Evolutionary conservation across 139 green algal species (phyloP).

Genomic region (Pedinophyceae sp.): DNA sequence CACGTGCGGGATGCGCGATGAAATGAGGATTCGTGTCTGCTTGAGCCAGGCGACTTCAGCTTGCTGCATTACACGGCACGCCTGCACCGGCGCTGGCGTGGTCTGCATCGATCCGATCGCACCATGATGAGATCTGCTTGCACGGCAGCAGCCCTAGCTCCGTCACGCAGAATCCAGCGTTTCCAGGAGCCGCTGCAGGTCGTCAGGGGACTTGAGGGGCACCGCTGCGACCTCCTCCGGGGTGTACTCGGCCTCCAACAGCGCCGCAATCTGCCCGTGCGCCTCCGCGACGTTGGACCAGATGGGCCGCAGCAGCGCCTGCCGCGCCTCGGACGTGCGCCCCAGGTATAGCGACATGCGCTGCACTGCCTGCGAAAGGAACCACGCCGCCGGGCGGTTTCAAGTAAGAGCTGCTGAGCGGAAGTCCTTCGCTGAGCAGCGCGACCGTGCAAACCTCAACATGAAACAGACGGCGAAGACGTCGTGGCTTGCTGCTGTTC

Average conservation of each 20-base stretch:
- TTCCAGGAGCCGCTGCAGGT: conserved; percentile 13
- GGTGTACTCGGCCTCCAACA: conserved; percentile 54
- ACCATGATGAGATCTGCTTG: too few species aligned
- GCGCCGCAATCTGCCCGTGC: conserved; percentile 62
- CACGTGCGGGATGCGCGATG: too few species aligned
- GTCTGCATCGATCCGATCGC: too few species aligned
- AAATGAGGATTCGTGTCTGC: too few species aligned
- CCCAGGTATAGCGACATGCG: conserved; percentile 74
- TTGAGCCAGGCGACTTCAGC: too few species aligned
- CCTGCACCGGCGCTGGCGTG: too few species aligned
- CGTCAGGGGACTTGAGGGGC: conserved; percentile 15
- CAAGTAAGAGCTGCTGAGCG: background rate
- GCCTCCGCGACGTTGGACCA: conserved; percentile 86
- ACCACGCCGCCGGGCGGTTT: background rate
- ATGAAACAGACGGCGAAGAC: background rate
- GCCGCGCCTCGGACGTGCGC: conserved; percentile 8
- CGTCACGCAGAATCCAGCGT: too few species aligned
- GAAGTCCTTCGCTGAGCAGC: background rate
- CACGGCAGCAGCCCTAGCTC: too few species aligned
- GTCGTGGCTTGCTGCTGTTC: too few species aligned
- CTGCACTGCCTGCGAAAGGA: conserved; percentile 24
- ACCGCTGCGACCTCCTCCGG: conserved; percentile 29
- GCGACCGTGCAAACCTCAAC: background rate
- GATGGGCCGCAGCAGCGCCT: conserved; percentile 39
- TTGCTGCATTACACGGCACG: too few species aligned